These are phyloP conservation scores for Yamadazyma sp. DNA, from an alignment of 1,139 yeast genomes.

Conservation along the genomic window DNA sequence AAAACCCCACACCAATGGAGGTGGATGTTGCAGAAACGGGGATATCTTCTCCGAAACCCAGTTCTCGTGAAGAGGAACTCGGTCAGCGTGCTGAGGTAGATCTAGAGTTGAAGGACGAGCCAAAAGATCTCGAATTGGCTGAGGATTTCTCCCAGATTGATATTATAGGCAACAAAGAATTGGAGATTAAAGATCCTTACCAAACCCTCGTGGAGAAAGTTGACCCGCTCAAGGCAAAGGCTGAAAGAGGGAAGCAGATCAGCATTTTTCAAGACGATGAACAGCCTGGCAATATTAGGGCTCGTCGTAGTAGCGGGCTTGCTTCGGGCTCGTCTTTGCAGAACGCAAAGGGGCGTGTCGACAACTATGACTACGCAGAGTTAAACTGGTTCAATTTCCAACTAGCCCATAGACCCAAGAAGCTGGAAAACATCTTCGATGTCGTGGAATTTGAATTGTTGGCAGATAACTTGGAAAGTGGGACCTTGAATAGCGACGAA, in stretches of 20 bases:
- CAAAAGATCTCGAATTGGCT: not conserved
- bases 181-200: slow-evolving; percentile 19
- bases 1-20: not conserved
- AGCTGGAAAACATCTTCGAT: slow-evolving; percentile 7
- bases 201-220: slow-evolving; percentile 40
- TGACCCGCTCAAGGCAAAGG: slow-evolving; percentile 40
- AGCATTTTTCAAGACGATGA: slow-evolving; percentile 37
- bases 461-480: slow-evolving; percentile 9
- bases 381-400: slow-evolving; percentile 45
- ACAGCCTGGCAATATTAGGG: not conserved
- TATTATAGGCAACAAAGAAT: slow-evolving; percentile 21
- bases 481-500: slow-evolving; percentile 8
- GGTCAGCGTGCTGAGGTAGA: not conserved
- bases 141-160: slow-evolving; percentile 43
- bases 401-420: slow-evolving; percentile 26
- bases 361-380: slow-evolving; percentile 31
- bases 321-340: slow-evolving; percentile 16
- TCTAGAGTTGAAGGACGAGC: too few species aligned
- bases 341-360: slow-evolving; percentile 8
- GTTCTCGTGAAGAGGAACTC: too few species aligned
- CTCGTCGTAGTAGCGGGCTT: slow-evolving; percentile 9
- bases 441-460: slow-evolving; percentile 18
- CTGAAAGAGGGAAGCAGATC: slow-evolving; percentile 36
- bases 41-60: too few species aligned
- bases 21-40: not conserved